Conservation (phyloP, 2,329 filamentous ascomycete genomes). For the Aspergillus hortae region DNA sequence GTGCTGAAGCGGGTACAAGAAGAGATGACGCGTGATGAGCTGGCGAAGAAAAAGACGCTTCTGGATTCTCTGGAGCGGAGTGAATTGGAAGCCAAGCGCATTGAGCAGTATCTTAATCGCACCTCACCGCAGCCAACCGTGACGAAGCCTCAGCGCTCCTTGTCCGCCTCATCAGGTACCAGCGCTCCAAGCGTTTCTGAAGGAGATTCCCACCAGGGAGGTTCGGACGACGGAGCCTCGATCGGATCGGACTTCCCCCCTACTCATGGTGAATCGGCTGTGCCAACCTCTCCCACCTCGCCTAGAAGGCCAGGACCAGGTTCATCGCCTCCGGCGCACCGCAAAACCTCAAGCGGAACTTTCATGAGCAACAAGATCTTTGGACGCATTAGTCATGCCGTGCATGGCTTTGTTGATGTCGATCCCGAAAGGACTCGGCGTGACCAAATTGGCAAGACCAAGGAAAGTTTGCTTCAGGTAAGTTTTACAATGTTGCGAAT, state of each 20-base stretch:
- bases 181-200: conserved; percentile 41
- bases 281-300: conserved; percentile 69
- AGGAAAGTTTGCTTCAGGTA: conserved; percentile 71
- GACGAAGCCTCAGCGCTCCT: conserved; percentile 61
- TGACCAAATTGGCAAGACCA: conserved; percentile 93
- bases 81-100: conserved; percentile 85
- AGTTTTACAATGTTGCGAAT: neutral
- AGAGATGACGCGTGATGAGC: conserved; percentile 92
- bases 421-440: conserved; percentile 89
- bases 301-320: conserved; percentile 37
- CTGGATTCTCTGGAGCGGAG: conserved; percentile 89
- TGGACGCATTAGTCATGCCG: conserved; percentile 88
- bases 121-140: conserved; percentile 47
- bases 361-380: conserved; percentile 94
- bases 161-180: conserved; percentile 51
- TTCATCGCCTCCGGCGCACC: conserved; percentile 54
- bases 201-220: conserved; percentile 50
- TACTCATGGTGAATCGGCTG: conserved; percentile 70
- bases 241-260: conserved; percentile 96
- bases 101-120: conserved; percentile 81
- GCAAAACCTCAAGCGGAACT: conserved; percentile 78
- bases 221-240: conserved; percentile 74
- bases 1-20: conserved; percentile 94
- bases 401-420: conserved; percentile 93
- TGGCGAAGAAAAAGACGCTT: conserved; percentile 77